Evolutionary conservation across 2,329 filamentous ascomycete genomes (phyloP), one percentile per base, ranked within the genome.

Genomic region (Dothiorella sarmentorum): DNA sequence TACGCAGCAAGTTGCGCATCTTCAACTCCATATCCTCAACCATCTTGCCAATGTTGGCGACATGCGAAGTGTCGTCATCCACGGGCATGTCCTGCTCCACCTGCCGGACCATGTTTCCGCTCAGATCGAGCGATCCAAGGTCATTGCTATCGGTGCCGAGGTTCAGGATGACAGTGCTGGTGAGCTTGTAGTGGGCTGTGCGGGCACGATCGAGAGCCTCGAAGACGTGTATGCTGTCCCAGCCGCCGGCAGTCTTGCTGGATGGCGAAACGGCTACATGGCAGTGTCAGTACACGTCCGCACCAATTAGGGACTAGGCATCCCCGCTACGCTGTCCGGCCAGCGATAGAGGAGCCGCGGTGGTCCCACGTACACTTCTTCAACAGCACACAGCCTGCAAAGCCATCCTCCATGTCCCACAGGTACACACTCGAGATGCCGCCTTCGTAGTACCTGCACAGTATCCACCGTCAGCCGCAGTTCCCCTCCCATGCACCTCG

Each of bases 21-120:
- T 97, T 96, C 73, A 97, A 85, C 79, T 99, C 94, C 94, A 99
- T 97, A 75, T 99, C 94, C 80, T 99, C 94, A 55, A 99, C 92
- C 71, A 99, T 82, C 63, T 87, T 75, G 58, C 94, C 94, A 61
- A 97, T 90, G 75, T 99, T 99, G 67, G 89, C 90, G 67, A 99
- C 94, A 79, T 99, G 94, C 73, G 89, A 91, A 66, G 89, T 88
- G 75, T 97, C 93, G 68, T 87, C 88, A 66, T 96, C 91, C 35
- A 97, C 90, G 7, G 90, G 85, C 71, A 96, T 80, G 75, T 97
- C 92, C 69, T 89, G 85, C 79, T 99, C 93, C 55, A 97, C 85
- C 80, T 99, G 94, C 62, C 94, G 85, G 60, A 94, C 97, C 91
- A 99, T 94, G 80, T 97, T 97, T 65, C 94, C 94, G 66, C 89